Evolutionary conservation across 2,329 filamentous ascomycete genomes (phyloP), one percentile per base, ranked within the genome.

Genomic region (Aspergillus novoparasiticus): DNA sequence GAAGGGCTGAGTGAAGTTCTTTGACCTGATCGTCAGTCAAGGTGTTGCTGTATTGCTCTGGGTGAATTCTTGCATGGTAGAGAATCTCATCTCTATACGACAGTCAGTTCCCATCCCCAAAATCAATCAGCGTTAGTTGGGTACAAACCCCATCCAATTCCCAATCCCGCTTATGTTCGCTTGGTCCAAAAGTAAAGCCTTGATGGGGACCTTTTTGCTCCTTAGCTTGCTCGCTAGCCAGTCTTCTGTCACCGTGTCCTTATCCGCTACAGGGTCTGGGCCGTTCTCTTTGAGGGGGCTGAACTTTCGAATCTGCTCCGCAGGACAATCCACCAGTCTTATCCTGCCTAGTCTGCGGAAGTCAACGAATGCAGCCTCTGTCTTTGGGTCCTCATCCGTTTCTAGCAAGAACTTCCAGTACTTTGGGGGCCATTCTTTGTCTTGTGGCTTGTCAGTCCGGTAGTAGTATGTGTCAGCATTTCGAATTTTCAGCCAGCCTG

Each of bases 231-330:
- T 78, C n/a, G 77, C 79, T 21, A 99, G 78, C 85, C 92, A 98
- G 0, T 87, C 85, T 60, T 90, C 85, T 0, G 92, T 96, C 66
- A 98, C 86, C 1, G 88, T 78, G 51, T 93, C 88, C 64, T 87
- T 87, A 73, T 98, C 94, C 1, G 92, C 83, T 0, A 98, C 90
- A 0, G 95, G 95, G 79, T 99, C 95, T 0, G 95, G 94, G 0
- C 95, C 95, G 72, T 98, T 97, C 75, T 97, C 92, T 41, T 91
- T 90, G 3, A 99, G 82, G 0, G 95, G 95, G 0, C 88, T 89
- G 63, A 90, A 81, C 23, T 90, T 85, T 59, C 94, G 84, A 70
- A 98, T 96, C 39, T 92, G 84, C 2, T 87, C 84, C 0, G 86
- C 94, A 4, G 88, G 86, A 67, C 91, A 96, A 76, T 97, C 87